Conservation (phyloP, 129 eudicot genomes). For the Sambucus nigra region DNA sequence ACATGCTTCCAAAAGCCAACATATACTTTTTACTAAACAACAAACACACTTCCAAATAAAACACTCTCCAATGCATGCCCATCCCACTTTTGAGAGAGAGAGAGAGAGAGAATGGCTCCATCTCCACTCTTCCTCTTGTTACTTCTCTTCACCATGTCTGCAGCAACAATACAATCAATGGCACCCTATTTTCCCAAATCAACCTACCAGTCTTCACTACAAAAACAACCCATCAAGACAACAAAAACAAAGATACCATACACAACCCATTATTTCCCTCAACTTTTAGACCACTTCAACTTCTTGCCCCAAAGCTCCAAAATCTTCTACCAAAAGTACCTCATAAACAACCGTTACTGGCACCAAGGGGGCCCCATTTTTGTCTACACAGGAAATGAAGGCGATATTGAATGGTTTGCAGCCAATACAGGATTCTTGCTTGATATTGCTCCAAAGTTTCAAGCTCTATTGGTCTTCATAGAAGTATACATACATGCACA, state of each 20-base stretch:
- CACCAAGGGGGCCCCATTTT: constrained; percentile 38
- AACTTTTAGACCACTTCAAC: constrained; percentile 35
- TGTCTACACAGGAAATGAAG: constrained; percentile 49
- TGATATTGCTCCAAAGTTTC: constrained; percentile 44
- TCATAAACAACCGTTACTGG: constrained; percentile 30
- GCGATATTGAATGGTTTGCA: constrained; percentile 46
- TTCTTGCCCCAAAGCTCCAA: constrained; percentile 35
- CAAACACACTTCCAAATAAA: not conserved
- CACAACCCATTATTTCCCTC: constrained; percentile 28
- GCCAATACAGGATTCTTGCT: constrained; percentile 43
- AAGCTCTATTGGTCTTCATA: constrained; percentile 40
- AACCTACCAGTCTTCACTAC: constrained; percentile 17
- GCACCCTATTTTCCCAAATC: constrained; percentile 20
- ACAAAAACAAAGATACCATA: constrained; percentile 17
- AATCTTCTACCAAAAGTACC: constrained; percentile 41
- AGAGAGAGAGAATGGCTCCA: constrained; percentile 11
- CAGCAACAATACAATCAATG: constrained; percentile 8
- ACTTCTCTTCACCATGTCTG: constrained; percentile 7
- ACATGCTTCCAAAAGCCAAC: not conserved
- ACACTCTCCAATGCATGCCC: not conserved
- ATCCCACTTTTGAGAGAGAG: not conserved
- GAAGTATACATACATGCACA: constrained; percentile 20
- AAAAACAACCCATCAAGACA: constrained; percentile 16
- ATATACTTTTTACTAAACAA: not conserved
- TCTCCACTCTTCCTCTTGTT: constrained; percentile 13